These are phyloP conservation scores for Xanthoceras sorbifolium DNA, from an alignment of 345 rosid genomes.

Conservation along the genomic window DNA sequence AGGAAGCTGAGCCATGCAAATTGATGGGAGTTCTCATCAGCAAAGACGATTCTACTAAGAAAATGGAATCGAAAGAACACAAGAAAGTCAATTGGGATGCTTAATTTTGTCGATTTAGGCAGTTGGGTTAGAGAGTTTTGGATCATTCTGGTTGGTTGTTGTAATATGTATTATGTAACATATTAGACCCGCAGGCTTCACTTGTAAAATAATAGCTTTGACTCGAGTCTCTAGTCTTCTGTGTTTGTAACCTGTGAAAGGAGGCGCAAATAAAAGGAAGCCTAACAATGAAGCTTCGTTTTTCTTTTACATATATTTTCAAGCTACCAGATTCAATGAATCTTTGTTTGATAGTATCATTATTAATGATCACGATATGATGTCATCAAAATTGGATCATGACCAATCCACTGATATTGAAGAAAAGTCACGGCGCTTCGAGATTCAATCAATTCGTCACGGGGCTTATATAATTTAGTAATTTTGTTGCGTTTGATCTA, in stretches of 20 bases:
- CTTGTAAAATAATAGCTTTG: slow-evolving; percentile 15
- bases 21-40: slow-evolving; percentile 48
- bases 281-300: background rate
- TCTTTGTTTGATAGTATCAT: background rate
- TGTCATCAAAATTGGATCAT: background rate
- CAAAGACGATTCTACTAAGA: slow-evolving; percentile 38
- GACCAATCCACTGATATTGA: background rate
- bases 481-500: background rate
- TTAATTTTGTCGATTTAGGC: background rate
- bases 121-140: background rate
- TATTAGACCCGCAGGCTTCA: background rate
- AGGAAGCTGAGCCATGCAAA: slow-evolving; percentile 72
- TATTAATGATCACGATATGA: background rate
- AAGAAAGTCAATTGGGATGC: slow-evolving; percentile 7
- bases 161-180: slow-evolving; percentile 1
- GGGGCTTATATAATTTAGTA: too few species aligned
- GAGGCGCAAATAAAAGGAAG: background rate
- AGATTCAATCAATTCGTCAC: background rate
- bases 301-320: background rate
- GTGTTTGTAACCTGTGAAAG: background rate
- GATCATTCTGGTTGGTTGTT: background rate
- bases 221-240: background rate
- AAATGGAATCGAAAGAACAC: slow-evolving; percentile 21
- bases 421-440: background rate
- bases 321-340: background rate